Evolutionary conservation across 768 basidiomycete genomes (phyloP), one percentile per base, ranked within the genome.

Genomic region (Russula virescens): DNA sequence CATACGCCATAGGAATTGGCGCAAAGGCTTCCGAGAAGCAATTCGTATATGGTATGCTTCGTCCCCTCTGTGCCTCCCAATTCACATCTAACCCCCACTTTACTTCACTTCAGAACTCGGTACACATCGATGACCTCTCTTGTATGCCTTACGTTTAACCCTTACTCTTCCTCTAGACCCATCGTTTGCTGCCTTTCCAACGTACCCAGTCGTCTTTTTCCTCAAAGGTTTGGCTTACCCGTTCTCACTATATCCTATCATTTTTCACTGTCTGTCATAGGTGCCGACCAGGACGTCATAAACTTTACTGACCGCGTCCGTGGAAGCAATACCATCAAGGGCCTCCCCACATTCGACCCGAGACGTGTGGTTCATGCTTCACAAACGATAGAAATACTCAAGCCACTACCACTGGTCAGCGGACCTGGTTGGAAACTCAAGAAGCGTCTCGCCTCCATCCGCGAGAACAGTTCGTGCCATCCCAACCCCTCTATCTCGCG

Each of bases 381-480:
- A 13, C 91, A 93, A 71, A 84, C 83, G 8, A 89, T 94, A 61
- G 84, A 94, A 72, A 80, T 92, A 31, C 70, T 94, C 63, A 88
- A 85, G 71, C 82, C 86, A n/a, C 76, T 95, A 53, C 92, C 92
- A 0, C 72, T 80, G 0, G 86, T 83, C 38, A 88, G 87, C 64
- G 91, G 91, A 10, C 76, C 82, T 2, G 93, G 90, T 9, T 95
- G 92, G 92, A 87, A 78, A 61, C 78, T 87, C 70, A 85, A 81
- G 67, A 78, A 78, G 62, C 80, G 85, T 60, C 79, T 91, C 53
- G 81, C 82, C 1, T 89, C 84, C 34, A 78, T 94, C 23, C 81
- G 81, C 50, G 92, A 95, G 76, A 94, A 94, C 73, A 92, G 91
- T 91, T 65, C 57, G 87, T 74, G 14, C 3, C 28, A 1, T 8